phyloP scores from a whole-genome alignment of 2,329 filamentous ascomycete species.

The Botryosphaeria dothidea region DNA sequence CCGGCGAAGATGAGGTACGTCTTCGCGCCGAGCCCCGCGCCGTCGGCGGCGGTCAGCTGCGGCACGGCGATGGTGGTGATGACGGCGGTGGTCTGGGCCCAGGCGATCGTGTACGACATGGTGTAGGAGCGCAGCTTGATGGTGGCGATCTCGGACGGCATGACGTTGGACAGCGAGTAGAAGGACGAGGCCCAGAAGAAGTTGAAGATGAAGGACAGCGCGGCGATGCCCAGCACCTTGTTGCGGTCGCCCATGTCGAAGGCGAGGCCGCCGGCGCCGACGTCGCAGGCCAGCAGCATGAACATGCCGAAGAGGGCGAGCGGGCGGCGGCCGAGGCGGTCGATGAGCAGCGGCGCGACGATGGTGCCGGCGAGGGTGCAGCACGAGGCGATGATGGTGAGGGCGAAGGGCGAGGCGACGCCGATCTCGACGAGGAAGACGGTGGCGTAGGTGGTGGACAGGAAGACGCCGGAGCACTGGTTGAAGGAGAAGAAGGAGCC shows the following conservation, averaged over 20 bases:
- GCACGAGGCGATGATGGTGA: slow-evolving; percentile 61
- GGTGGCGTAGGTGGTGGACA: slow-evolving; percentile 52
- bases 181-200: slow-evolving; percentile 15
- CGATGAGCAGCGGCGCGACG: slow-evolving; percentile 62
- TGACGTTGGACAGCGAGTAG: slow-evolving; percentile 12
- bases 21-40: not conserved
- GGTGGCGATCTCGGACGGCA: slow-evolving; percentile 10
- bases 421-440: slow-evolving; percentile 79
- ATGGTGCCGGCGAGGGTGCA: slow-evolving; percentile 52
- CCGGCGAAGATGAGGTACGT: slow-evolving; percentile 49
- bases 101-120: slow-evolving; percentile 14
- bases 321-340: slow-evolving; percentile 62
- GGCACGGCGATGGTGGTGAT: slow-evolving; percentile 12
- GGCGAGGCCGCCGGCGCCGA: not conserved
- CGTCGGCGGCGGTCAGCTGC: not conserved
- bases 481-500: slow-evolving; percentile 16
- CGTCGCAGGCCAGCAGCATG: slow-evolving; percentile 25
- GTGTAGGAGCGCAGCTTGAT: slow-evolving; percentile 13
- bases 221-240: slow-evolving; percentile 2
- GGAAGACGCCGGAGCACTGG: slow-evolving; percentile 29
- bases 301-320: slow-evolving; percentile 40
- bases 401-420: slow-evolving; percentile 66
- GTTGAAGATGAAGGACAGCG: slow-evolving; percentile 10
- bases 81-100: slow-evolving; percentile 12
- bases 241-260: not conserved